Conservation (phyloP, 116 monocot genomes). For the Trichopus zeylanicus region DNA sequence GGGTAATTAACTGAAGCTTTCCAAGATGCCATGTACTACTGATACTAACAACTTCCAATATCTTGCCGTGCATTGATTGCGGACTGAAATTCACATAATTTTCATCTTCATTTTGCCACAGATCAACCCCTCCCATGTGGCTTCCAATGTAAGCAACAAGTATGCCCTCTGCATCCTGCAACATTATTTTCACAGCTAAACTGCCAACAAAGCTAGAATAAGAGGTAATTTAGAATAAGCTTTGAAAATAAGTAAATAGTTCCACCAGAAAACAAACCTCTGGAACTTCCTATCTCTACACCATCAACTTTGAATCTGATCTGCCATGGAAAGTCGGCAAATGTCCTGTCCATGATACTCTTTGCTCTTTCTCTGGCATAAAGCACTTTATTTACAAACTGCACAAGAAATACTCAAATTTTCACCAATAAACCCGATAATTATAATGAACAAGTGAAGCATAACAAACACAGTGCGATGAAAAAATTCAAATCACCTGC, state of each 20-base stretch:
- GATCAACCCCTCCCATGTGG: slow-evolving; percentile 88
- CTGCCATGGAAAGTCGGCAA: slow-evolving; percentile 81
- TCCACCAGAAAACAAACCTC: slow-evolving; percentile 41
- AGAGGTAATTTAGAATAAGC: not conserved
- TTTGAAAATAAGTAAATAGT: too few species aligned
- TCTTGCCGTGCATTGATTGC: slow-evolving; percentile 80
- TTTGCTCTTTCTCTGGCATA: slow-evolving; percentile 94
- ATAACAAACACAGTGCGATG: not conserved
- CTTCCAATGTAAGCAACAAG: slow-evolving; percentile 75
- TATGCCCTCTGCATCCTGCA: slow-evolving; percentile 82
- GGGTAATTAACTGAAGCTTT: slow-evolving; percentile 54
- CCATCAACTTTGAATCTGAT: slow-evolving; percentile 88
- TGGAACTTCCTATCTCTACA: slow-evolving; percentile 53
- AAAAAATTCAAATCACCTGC: not conserved
- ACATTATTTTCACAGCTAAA: too few species aligned
- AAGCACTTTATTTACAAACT: slow-evolving; percentile 84
- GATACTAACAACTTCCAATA: slow-evolving; percentile 84
- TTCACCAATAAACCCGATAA: not conserved
- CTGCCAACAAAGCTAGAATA: too few species aligned
- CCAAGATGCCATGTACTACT: slow-evolving; percentile 87
- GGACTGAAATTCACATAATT: slow-evolving; percentile 55
- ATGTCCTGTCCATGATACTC: slow-evolving; percentile 80
- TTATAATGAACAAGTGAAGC: not conserved
- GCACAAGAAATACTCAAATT: not conserved
- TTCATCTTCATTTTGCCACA: slow-evolving; percentile 78